Evolutionary conservation across 2,329 filamentous ascomycete species (phyloP), one percentile per base, ranked within the genome.

Genomic region (Fusarium sp.): DNA sequence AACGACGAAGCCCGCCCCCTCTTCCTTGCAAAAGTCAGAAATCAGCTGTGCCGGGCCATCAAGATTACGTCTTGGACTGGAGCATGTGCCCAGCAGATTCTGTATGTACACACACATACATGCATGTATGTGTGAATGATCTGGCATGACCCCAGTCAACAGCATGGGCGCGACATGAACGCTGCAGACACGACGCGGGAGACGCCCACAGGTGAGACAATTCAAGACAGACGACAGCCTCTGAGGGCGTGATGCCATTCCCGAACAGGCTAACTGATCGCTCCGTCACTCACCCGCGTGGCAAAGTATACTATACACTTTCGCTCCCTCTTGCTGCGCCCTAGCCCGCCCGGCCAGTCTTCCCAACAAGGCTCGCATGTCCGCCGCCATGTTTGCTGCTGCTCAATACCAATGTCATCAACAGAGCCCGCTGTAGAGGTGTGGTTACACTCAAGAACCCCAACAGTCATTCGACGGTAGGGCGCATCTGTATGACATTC

Each of bases 381-480:
- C 31, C 31, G 31, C 12, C 31, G 31, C 12, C 31, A 34, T 34
- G 8, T 9, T 34, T 34, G 31, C 31, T 34, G 9, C 27, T 28
- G 41, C 18, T 43, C 16, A 11, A 23, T 23, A 23, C 4, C 23
- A 23, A 23, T 23, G 23, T 23, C 23, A 23, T 23, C 23, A 23
- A 23, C 23, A 23, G 23, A 23, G 23, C 23, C 23, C 23, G 23
- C 23, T 43, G n/a, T 23, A 11, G 13, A 9, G 44, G 43, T 68
- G 60, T 65, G 67, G 67, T 68, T 68, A 41, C 67, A 70, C 59
- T 43, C 59, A 40, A 54, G 28, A 34, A 44, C 36, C 16, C 47
- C 50, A 12, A 54, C 41, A 65, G 51, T 61, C 65, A 68, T 56
- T 55, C 27, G 40, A 51, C 31, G 30, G 34, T 48, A 23, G 37